Percentiles rank a stretch among this genome's conserved stretches.
These are phyloP conservation scores for Fragaria nilgerrensis DNA, from an alignment of 306 rosid genomes.

Conservation along the genomic window DNA sequence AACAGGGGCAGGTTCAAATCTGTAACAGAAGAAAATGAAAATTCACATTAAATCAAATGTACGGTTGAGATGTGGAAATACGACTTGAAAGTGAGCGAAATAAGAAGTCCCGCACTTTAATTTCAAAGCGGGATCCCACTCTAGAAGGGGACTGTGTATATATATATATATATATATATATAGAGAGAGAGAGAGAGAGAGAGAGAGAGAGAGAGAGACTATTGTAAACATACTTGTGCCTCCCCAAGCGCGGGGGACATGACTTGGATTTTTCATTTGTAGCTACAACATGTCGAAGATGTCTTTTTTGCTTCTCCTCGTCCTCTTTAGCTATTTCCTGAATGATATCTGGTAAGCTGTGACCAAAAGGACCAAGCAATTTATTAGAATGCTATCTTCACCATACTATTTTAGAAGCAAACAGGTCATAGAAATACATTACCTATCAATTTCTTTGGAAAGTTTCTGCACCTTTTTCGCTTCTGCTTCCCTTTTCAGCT, in stretches of 20 bases:
- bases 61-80: no score
- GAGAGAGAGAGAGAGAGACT: background rate
- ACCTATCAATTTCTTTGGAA: conserved; percentile 86
- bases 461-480: conserved; percentile 45
- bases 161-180: background rate
- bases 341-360: conserved; percentile 65
- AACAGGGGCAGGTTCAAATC: conserved; percentile 84
- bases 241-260: conserved; percentile 84
- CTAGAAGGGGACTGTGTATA: no score
- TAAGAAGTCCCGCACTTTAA: no score
- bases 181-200: background rate
- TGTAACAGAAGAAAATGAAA: conserved; percentile 23
- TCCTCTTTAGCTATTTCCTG: conserved; percentile 77
- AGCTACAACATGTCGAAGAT: conserved; percentile 59
- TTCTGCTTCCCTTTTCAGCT: conserved; percentile 55
- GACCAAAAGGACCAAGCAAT: conserved; percentile 9
- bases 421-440: conserved; percentile 5
- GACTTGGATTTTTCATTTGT: conserved; percentile 68
- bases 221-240: conserved; percentile 60
- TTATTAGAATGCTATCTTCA: conserved; percentile 5
- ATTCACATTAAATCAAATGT: background rate
- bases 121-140: no score
- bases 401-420: conserved; percentile 1
- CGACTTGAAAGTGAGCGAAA: no score
- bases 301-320: conserved; percentile 55